Evolutionary conservation across 768 basidiomycete genomes (phyloP).

Genomic region (Naematelia aurantialba): DNA sequence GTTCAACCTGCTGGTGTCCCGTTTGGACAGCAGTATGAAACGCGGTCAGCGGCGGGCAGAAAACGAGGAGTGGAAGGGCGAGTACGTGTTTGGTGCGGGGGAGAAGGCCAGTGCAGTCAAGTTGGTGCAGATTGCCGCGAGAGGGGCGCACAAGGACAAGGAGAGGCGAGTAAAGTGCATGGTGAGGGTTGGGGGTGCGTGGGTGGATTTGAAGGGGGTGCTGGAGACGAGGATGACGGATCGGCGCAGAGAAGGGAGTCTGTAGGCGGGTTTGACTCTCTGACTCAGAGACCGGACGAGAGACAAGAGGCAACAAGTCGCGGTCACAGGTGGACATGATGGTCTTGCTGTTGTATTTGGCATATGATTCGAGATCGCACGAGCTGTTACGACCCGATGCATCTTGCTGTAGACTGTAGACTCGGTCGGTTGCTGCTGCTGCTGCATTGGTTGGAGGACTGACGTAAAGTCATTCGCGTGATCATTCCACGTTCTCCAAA

Average conservation of each 20-base stretch:
- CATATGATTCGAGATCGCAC: too few relatives aligned
- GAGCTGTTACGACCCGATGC: too few relatives aligned
- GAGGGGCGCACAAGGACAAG: background rate
- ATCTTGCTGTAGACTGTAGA: too few relatives aligned
- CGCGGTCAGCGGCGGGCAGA: slow-evolving; percentile 30
- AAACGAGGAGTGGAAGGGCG: slow-evolving; percentile 45
- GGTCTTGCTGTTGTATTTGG: too few relatives aligned
- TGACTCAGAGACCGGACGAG: background rate
- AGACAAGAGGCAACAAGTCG: too few relatives aligned
- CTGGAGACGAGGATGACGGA: slow-evolving; percentile 14
- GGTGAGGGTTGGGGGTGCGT: slow-evolving; percentile 22
- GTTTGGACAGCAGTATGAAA: slow-evolving; percentile 32
- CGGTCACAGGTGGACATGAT: too few relatives aligned
- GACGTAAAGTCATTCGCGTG: background rate
- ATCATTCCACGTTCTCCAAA: too few relatives aligned
- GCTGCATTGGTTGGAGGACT: too few relatives aligned
- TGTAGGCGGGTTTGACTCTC: too few relatives aligned
- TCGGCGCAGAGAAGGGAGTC: too few relatives aligned
- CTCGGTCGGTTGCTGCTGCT: too few relatives aligned
- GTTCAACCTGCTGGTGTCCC: slow-evolving; percentile 27
- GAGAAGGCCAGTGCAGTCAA: slow-evolving; percentile 28
- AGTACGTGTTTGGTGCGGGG: slow-evolving; percentile 39
- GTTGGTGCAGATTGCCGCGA: slow-evolving; percentile 25
- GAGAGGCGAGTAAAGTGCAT: slow-evolving; percentile 18
- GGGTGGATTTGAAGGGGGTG: slow-evolving; percentile 20